Percentiles rank a stretch among this genome's conserved stretches.
Conservation (phyloP, 23 red algal species). For the Gracilariopsis chorda region DNA sequence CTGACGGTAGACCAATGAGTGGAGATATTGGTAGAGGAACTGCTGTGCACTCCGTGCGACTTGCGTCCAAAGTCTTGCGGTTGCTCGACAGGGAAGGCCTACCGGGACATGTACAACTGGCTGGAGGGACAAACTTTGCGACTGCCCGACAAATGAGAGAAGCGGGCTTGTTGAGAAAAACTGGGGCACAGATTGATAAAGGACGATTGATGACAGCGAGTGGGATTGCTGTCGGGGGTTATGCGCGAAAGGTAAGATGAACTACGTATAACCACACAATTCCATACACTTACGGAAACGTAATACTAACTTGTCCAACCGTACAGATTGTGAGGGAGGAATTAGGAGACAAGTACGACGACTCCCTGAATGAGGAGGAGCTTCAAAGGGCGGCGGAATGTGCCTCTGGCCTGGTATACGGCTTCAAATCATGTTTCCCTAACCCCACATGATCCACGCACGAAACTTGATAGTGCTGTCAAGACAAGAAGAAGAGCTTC, state of each 20-base stretch:
- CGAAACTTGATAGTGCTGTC: no score
- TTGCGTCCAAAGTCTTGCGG: constrained; percentile 38
- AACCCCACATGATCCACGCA: no score
- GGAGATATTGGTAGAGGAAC: constrained; percentile 85
- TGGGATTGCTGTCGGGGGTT: constrained; percentile 61
- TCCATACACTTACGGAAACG: background rate
- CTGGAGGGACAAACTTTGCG: constrained; percentile 82
- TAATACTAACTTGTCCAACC: background rate
- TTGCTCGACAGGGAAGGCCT: constrained; percentile 8
- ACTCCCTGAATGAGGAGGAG: background rate
- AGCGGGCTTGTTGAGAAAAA: constrained; percentile 10
- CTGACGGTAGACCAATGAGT: constrained; percentile 97
- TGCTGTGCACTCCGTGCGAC: constrained; percentile 50
- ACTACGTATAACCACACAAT: background rate
- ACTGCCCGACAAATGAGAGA: constrained; percentile 56
- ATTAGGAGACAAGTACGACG: background rate
- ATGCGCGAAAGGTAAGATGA: constrained; percentile 60
- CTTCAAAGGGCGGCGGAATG: background rate
- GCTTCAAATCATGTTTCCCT: background rate
- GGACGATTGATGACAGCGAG: background rate
- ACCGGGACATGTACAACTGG: constrained; percentile 87
- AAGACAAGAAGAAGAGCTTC: no score
- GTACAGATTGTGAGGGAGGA: background rate
- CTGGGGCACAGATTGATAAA: background rate
- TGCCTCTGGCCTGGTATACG: background rate